Base-by-base conservation (phyloP, 148 eudicot species). In the Beta vulgaris region DNA sequence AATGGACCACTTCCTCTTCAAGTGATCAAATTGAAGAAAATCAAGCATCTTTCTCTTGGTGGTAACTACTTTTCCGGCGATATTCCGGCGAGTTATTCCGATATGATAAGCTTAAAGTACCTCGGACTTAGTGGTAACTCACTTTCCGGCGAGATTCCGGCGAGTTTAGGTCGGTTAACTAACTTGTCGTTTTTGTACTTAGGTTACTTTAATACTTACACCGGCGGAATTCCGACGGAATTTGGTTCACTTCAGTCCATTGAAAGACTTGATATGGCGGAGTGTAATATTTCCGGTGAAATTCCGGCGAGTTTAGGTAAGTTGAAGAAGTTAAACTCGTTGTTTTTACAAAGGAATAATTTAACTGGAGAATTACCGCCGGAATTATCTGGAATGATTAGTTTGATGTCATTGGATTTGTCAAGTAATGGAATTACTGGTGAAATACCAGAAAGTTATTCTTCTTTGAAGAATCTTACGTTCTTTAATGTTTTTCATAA, bases 31-130 rank as follows among this genome's bases (percentile, higher is more conserved):
- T 29, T 96, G 0, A 80, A 76, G 65, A 73, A 68, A 4, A 67
- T 96, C 0, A 62, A 39, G 21, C 65, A 55, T 42, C 83, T 96
- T 0, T 28, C 39, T 0, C 84, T 96, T 0, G 97, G 89, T 0
- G 99, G 99, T 1, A 96, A 96, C 51, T 96, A 61, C 64, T 96
- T 96, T 39, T 43, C 80, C 62, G 99, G 99, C 3, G 74, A 69
- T 39, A 96, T 96, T 66, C 99, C 97, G 31, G 84, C 68, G 49
- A 62, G 36, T 0, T 95, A 81, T 67, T 79, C 90, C 0, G 79
- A 82, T 26, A 43, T 95, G 7, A 31, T 55, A 15, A 68, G 68
- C 40, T 25, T 93, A 35, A 66, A 69, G 21, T 75, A 28, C 26
- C 77, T 93, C 1, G 85, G 67, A 0, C 57, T 95, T 53, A 89